Percentiles rank a stretch among this genome's conserved stretches.
Conservation (phyloP, 129 eudicot genomes). For the Helianthus tuberosus region DNA sequence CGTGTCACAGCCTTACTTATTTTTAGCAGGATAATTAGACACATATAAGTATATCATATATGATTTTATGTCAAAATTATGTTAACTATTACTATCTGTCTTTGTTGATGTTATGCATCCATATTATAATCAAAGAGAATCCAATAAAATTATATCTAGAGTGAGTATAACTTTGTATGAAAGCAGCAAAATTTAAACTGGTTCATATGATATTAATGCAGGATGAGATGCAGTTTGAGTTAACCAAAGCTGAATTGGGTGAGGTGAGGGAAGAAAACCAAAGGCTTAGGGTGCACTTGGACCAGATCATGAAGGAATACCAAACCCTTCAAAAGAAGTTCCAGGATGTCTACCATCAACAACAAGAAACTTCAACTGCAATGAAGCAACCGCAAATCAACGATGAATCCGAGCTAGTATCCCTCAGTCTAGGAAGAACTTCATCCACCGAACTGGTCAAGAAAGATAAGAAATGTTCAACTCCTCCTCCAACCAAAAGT, state of each 20-base stretch:
- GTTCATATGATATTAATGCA: conserved; percentile 15
- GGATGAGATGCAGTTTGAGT: conserved; percentile 65
- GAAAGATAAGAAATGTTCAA: conserved; percentile 38
- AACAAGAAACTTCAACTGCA: conserved; percentile 31
- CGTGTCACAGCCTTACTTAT: no score
- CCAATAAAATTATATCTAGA: neutral
- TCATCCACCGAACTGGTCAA: conserved; percentile 38
- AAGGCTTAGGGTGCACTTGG: conserved; percentile 62
- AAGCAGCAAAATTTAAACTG: neutral
- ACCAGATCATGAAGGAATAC: conserved; percentile 76
- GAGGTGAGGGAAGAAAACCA: conserved; percentile 84
- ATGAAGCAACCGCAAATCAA: conserved; percentile 22
- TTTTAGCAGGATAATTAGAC: no score
- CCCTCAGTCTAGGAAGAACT: conserved; percentile 83
- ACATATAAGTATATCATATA: no score
- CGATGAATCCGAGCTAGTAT: conserved; percentile 56
- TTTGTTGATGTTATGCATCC: no score
- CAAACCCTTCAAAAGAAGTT: conserved; percentile 66
- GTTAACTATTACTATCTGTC: no score
- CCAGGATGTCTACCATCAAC: conserved; percentile 50
- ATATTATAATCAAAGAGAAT: no score
- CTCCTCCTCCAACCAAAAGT: conserved; percentile 32
- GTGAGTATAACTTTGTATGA: neutral
- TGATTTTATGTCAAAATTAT: no score
- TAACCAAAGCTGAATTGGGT: conserved; percentile 77